Evolutionary conservation across 805 yeast species (phyloP), one percentile per base, ranked within the genome.

Genomic region (Candida boleticola): DNA sequence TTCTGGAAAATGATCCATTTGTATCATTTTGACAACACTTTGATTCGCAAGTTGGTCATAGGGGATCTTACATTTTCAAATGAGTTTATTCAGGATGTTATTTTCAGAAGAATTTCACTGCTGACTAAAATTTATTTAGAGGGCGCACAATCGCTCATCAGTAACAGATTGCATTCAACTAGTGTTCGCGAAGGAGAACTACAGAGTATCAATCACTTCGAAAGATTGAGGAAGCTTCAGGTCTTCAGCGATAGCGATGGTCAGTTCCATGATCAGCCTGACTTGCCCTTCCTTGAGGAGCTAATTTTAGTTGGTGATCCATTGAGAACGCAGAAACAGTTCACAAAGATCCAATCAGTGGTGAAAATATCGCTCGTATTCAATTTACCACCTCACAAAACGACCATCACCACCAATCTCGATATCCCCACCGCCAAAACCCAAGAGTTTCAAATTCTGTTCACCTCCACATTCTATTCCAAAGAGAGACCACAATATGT

Each of bases 1-100:
- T 33, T 43, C 32, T 34, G 40, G 37, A 43, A 43, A 19, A 14
- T 39, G 13, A 9, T 43, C 11, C 26, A 39, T 25, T n/a, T 39
- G 20, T 27, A 43, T 19, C 18, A 5, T 16, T 39, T 43, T 14
- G 34, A 43, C 27, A 29, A 36, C 3, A 14, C 16, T 22, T 29
- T 43, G 4, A 21, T 43, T 3, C 18, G 18, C 13, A 23, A 39
- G 21, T 34, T 43, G 25, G 19, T 21, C 5, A 36, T 41, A 10
- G 34, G 34, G 7, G 26, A 22, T 18, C 18, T 29, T 17, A n/a
- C 35, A 16, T 31, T 16, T 27, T 33, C 36, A 22, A 13, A 33
- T 33, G 20, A 6, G 5, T 33, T 33, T 18, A 33, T 19, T 26
- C 39, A 21, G 16, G 27, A 7, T n/a, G 16, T 19, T 26, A 26